These are phyloP conservation scores for Kewa caespitosa DNA, from an alignment of 179 eudicot species.

Conservation along the genomic window DNA sequence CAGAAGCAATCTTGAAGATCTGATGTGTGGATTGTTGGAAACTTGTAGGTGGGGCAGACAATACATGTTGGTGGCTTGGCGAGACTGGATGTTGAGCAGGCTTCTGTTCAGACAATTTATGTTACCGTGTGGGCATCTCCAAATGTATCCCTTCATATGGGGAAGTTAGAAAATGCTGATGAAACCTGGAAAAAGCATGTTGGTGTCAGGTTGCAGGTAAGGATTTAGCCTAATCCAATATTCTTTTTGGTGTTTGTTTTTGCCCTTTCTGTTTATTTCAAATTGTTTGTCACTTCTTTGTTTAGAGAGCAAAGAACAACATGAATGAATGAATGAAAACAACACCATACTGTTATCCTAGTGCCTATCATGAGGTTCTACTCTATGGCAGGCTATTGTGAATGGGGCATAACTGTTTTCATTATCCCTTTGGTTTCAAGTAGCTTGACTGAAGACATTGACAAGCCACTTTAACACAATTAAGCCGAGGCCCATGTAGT, in stretches of 20 bases:
- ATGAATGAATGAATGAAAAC: background rate
- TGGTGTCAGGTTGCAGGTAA: conserved; percentile 88
- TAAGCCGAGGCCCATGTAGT: too few relatives aligned
- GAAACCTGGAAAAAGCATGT: conserved; percentile 78
- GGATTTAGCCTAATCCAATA: background rate
- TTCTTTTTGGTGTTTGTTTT: background rate
- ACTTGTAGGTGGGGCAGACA: conserved; percentile 75
- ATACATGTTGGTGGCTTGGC: conserved; percentile 78
- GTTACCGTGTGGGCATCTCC: conserved; percentile 84
- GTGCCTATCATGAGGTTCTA: too few relatives aligned
- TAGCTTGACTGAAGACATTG: background rate
- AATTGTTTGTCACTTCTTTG: conserved; percentile 1
- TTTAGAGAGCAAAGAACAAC: background rate
- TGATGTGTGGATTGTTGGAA: conserved; percentile 19
- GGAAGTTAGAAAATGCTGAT: conserved; percentile 89
- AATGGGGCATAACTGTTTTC: background rate
- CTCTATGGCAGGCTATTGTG: too few relatives aligned
- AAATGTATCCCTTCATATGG: conserved; percentile 80
- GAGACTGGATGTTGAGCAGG: conserved; percentile 73
- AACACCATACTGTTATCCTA: background rate
- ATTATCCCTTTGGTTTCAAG: too few relatives aligned
- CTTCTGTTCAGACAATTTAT: conserved; percentile 84
- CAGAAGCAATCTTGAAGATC: too few relatives aligned
- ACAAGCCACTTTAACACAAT: too few relatives aligned
- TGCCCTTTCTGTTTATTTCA: background rate